A percentile compares a stretch with the other conserved stretches of the same genome.
Conservation (phyloP, 768 basidiomycete genomes). For the Pisolithus tinctorius region DNA sequence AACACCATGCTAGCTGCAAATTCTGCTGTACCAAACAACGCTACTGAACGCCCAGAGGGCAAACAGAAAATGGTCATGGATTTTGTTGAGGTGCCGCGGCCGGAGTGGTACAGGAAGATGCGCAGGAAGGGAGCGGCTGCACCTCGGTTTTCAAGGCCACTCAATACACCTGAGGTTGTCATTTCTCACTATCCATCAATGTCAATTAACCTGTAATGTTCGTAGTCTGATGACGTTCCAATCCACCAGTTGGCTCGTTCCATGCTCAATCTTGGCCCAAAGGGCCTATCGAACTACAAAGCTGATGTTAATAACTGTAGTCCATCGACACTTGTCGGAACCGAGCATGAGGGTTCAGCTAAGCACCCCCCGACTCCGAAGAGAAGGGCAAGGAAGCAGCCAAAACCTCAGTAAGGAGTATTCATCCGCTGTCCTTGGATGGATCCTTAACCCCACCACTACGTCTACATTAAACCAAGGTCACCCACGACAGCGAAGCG, state of each 20-base stretch:
- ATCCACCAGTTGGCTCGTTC: not conserved
- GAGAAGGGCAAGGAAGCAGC: conserved; percentile 13
- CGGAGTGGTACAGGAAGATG: conserved; percentile 6
- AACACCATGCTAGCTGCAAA: not conserved
- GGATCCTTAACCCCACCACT: not conserved
- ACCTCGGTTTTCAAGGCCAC: not conserved
- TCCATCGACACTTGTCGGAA: too few species aligned
- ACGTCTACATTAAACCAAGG: conserved; percentile 8
- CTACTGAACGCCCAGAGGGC: not conserved
- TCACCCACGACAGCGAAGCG: conserved; percentile 3
- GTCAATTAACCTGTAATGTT: not conserved
- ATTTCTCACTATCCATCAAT: not conserved
- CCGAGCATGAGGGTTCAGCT: not conserved
- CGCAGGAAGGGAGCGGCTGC: not conserved
- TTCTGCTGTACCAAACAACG: not conserved
- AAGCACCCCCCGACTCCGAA: conserved; percentile 4
- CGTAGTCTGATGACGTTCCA: conserved; percentile 3
- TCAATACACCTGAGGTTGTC: conserved; percentile 1
- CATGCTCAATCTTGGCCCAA: not conserved
- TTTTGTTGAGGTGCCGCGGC: conserved; percentile 14
- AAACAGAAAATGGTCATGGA: conserved; percentile 17
- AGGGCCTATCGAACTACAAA: not conserved
- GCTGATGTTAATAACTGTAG: not conserved
- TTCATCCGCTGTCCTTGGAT: not conserved
- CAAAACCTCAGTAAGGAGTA: conserved; percentile 25